Base-by-base conservation (phyloP, 768 basidiomycete genomes). In the Lactifluus hygrophoroides region DNA sequence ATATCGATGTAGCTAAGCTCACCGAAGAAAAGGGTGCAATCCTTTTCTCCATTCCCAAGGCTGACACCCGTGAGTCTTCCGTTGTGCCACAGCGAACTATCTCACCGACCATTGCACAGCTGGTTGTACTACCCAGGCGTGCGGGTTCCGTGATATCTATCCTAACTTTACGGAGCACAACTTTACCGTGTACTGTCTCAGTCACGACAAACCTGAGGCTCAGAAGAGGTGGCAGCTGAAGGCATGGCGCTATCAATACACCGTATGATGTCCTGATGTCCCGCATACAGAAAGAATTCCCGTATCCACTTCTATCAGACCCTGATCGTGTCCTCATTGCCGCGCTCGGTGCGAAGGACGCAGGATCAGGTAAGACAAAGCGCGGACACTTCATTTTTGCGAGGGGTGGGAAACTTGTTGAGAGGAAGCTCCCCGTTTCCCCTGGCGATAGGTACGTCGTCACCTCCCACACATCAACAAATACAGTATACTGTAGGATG, bases 301-400 rank as follows among this genome's bases (percentile, higher is more conserved):
- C 86, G 16, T 98, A 92, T 69, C 81, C 86, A 3, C 75, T 96
- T 1, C 77, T 98, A 30, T 95, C 90, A 6, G 94, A 98, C 69
- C 90, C 86, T n/a, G 83, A 92, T 69, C 82, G 85, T 47, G 69
- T 76, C 23, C 76, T 97, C 30, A 90, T 97, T 64, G 77, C 79
- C 34, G 87, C 84, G 2, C 78, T 98, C 27, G 94, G 94, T 16
- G 90, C 90, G 14, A 60, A 63, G 47, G 53, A 62, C 28, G 85
- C 79, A 35, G 84, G 49, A 13, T 23, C 85, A 9, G 88, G 85
- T 35, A 89, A 83, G 75, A 91, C 90, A 52, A 90, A 90, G 74
- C 83, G 94, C 14, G 93, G 90, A 63, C 93, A 95, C 71, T 96
- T 95, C 71, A 82, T 97, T 65, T 95, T 97, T 65, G 89, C 83